A percentile compares a stretch with the other conserved stretches of the same genome.
These are phyloP conservation scores for Phytophthora podocarpi DNA, from an alignment of 352 stramenopile genomes.

Conservation along the genomic window DNA sequence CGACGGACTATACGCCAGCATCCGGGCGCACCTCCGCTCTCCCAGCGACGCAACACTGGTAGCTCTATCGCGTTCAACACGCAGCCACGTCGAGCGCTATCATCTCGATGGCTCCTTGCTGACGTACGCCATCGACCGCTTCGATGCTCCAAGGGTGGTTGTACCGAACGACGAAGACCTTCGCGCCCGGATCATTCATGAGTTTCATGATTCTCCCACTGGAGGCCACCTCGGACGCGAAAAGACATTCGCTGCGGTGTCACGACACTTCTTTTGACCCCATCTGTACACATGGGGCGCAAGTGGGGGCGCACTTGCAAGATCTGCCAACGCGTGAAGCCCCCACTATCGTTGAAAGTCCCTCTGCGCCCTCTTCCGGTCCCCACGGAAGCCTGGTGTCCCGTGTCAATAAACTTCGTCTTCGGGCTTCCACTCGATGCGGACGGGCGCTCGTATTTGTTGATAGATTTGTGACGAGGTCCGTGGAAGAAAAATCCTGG, in stretches of 20 bases:
- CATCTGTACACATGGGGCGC: constrained; percentile 4
- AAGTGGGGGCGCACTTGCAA: constrained; percentile 1
- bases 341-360: background rate
- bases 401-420: background rate
- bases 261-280: background rate
- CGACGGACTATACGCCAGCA: background rate
- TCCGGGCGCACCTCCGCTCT: background rate
- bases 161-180: background rate
- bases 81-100: background rate
- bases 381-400: background rate
- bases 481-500: too few species aligned
- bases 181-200: background rate
- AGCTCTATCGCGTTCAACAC: background rate
- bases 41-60: background rate
- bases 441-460: too few species aligned
- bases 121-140: background rate
- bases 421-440: too few species aligned
- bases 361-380: background rate
- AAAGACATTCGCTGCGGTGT: background rate
- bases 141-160: background rate
- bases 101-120: background rate
- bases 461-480: too few species aligned
- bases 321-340: background rate
- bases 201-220: background rate
- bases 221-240: background rate